Conservation (phyloP, 2,329 filamentous ascomycete genomes). For the Pyrenophora teres region DNA sequence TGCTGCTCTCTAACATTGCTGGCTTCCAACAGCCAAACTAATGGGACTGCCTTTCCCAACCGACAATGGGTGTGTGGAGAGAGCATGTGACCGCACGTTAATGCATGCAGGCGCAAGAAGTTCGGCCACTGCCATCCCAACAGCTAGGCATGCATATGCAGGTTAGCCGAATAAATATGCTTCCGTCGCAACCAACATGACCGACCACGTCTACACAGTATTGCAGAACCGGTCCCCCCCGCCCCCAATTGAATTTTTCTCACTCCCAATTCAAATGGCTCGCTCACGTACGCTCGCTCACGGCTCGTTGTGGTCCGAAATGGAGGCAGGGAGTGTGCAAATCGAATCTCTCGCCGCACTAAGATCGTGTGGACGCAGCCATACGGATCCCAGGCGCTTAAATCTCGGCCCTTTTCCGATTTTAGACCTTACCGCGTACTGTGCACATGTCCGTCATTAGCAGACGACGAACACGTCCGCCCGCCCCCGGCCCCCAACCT, state of each 20-base stretch:
- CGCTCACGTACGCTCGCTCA: too few species aligned
- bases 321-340: background rate
- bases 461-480: background rate
- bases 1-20: background rate
- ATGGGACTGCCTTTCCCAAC: background rate
- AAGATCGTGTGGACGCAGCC: background rate
- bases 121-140: background rate
- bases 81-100: conserved; percentile 19
- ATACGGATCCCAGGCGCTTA: background rate
- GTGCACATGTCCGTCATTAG: too few species aligned
- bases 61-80: conserved; percentile 5
- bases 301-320: background rate
- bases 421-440: conserved; percentile 1
- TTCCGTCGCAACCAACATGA: background rate
- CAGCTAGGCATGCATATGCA: conserved; percentile 17
- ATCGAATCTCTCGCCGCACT: background rate
- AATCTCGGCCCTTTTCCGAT: background rate
- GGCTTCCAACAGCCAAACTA: background rate
- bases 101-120: conserved; percentile 22
- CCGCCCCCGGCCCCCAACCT: conserved; percentile 1
- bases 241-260: too few species aligned
- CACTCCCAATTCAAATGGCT: too few species aligned
- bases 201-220: too few species aligned
- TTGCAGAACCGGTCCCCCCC: too few species aligned
- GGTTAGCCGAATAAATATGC: conserved; percentile 11